Percentiles rank a stretch among this genome's conserved stretches.
These are phyloP conservation scores for Dipteronia dyeriana DNA, from an alignment of 345 rosid genomes.

Conservation along the genomic window DNA sequence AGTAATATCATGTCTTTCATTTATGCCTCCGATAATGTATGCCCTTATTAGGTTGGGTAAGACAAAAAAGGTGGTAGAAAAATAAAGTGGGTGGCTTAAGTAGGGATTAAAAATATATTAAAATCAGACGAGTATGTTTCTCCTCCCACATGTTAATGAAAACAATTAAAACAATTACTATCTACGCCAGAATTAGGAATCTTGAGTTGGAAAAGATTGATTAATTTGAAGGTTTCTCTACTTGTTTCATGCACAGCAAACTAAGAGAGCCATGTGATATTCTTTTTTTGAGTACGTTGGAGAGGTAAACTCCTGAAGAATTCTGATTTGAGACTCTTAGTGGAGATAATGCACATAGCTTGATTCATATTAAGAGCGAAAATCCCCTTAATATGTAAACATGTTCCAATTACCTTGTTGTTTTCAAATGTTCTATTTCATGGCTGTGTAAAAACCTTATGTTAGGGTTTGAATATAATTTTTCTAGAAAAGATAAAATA, in stretches of 20 bases:
- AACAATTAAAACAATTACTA: neutral
- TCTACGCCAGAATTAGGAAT: neutral
- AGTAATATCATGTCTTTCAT: neutral
- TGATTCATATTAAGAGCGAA: neutral
- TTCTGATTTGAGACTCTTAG: neutral
- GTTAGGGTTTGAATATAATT: neutral
- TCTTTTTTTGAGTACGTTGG: neutral
- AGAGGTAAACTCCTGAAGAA: neutral
- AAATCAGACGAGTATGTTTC: neutral
- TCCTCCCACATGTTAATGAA: neutral
- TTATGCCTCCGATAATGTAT: neutral
- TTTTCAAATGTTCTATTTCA: neutral
- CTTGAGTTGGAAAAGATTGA: neutral
- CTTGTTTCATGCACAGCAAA: neutral
- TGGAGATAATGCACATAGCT: neutral
- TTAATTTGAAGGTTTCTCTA: neutral
- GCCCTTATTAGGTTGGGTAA: neutral
- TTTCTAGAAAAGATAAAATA: neutral
- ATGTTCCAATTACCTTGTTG: neutral
- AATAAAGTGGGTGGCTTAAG: too few species aligned
- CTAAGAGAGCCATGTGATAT: neutral
- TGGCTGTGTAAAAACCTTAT: neutral
- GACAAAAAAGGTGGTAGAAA: too few species aligned
- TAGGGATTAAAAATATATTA: neutral
- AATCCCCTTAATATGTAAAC: neutral